Conservation (phyloP, 176 grass and related monocot genomes). For the Cymbopogon citratus region DNA sequence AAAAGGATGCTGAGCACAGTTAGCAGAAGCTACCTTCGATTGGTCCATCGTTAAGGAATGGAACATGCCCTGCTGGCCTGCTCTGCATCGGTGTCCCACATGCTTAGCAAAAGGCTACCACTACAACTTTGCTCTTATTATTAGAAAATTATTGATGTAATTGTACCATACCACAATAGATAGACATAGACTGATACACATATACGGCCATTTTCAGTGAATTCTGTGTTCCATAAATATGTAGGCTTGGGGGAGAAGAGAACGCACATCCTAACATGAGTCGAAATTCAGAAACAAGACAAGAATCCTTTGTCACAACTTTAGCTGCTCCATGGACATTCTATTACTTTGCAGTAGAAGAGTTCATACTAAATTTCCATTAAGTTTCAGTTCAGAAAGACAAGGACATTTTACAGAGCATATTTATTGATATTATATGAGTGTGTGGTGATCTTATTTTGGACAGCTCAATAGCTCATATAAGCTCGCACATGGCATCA, state of each 20-base stretch:
- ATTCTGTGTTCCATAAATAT: neutral
- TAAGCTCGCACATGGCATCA: conserved; percentile 9
- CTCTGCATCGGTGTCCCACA: conserved; percentile 15
- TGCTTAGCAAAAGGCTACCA: conserved; percentile 15
- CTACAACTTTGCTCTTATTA: neutral
- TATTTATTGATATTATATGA: neutral
- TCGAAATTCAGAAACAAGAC: neutral
- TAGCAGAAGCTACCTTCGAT: conserved; percentile 13
- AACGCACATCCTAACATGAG: neutral
- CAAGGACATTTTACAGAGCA: neutral
- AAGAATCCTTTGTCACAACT: neutral
- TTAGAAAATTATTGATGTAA: neutral
- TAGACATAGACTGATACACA: neutral
- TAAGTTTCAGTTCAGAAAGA: neutral
- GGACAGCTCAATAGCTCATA: conserved; percentile 11
- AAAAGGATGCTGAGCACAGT: conserved; percentile 26
- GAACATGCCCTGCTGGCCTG: conserved; percentile 28
- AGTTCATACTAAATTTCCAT: neutral
- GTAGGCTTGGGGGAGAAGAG: neutral
- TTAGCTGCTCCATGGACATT: neutral
- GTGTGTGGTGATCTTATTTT: neutral
- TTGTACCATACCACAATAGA: neutral
- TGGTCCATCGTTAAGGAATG: conserved; percentile 24
- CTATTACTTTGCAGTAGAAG: neutral
- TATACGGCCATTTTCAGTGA: neutral